Conservation (phyloP, 352 stramenopile species). For the Phytopythium litorale region DNA sequence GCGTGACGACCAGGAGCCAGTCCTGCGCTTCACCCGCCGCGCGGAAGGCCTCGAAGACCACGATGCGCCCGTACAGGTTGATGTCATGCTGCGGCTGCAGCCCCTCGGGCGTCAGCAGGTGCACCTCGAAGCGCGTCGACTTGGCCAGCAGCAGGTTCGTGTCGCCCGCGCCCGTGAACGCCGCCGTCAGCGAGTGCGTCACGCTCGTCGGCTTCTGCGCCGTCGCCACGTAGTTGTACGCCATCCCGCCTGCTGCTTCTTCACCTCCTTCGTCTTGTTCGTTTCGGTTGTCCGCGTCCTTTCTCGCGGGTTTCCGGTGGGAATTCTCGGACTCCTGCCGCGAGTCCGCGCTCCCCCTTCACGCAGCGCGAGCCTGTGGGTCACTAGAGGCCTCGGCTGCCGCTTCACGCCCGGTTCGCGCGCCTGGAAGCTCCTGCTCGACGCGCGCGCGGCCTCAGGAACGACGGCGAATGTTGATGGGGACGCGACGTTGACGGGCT, state of each 20-base stretch:
- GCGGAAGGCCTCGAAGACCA: conserved; percentile 85
- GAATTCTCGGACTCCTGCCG: background rate
- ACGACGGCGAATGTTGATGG: background rate
- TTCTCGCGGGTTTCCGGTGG: background rate
- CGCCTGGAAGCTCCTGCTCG: background rate
- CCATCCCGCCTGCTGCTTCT: conserved; percentile 24
- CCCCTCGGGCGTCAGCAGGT: conserved; percentile 83
- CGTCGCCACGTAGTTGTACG: conserved; percentile 93
- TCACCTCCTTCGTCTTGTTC: background rate
- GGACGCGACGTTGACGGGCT: background rate
- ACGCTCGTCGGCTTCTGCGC: conserved; percentile 92
- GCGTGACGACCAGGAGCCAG: conserved; percentile 87
- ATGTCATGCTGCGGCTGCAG: conserved; percentile 85
- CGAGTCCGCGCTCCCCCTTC: background rate
- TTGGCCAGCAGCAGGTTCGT: conserved; percentile 90
- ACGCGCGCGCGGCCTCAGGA: background rate
- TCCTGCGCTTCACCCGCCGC: conserved; percentile 69
- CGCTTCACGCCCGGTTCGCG: background rate
- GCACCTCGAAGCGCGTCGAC: conserved; percentile 87
- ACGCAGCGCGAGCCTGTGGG: background rate
- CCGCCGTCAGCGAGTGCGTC: conserved; percentile 89
- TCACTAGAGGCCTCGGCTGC: background rate
- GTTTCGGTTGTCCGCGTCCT: background rate
- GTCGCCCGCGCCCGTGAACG: conserved; percentile 85
- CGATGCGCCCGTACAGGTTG: conserved; percentile 84